Percentiles rank a stretch among this genome's conserved stretches.
Conservation (phyloP, 2,329 filamentous ascomycete genomes). For the Penicillium sp. region DNA sequence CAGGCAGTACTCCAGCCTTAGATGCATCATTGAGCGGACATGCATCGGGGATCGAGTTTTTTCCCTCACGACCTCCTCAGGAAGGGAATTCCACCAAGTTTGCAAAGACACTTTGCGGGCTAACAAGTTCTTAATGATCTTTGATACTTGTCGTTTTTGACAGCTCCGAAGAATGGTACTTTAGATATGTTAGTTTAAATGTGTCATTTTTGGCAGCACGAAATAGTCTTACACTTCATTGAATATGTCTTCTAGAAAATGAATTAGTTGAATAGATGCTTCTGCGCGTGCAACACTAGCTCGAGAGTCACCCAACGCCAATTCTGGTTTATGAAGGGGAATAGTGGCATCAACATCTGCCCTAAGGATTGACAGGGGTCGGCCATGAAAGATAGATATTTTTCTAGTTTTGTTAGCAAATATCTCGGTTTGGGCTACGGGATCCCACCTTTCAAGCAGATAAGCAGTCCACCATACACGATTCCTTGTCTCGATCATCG, state of each 20-base stretch:
- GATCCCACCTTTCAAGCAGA: constrained; percentile 49
- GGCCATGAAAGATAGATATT: constrained; percentile 54
- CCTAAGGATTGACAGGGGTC: constrained; percentile 51
- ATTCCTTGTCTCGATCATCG: constrained; percentile 49
- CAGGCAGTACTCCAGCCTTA: constrained; percentile 48
- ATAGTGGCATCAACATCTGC: constrained; percentile 52
- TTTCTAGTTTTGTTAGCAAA: constrained; percentile 32
- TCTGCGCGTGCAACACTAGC: constrained; percentile 40
- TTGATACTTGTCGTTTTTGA: constrained; percentile 8
- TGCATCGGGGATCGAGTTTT: neutral
- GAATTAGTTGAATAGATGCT: constrained; percentile 27
- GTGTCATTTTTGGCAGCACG: neutral
- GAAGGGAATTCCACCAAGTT: constrained; percentile 17
- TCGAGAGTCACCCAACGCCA: constrained; percentile 23
- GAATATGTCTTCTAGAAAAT: constrained; percentile 22
- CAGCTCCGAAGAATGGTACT: constrained; percentile 17
- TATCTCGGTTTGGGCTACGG: neutral
- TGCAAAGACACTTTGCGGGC: constrained; percentile 5
- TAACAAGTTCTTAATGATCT: constrained; percentile 9
- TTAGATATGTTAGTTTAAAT: constrained; percentile 11
- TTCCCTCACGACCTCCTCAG: neutral
- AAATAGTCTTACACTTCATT: constrained; percentile 19
- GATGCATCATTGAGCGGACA: constrained; percentile 19
- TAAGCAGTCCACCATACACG: constrained; percentile 57
- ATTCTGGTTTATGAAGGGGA: constrained; percentile 30